Base-by-base conservation (phyloP, 2,329 filamentous ascomycete species). In the Aspergillus awamori region DNA sequence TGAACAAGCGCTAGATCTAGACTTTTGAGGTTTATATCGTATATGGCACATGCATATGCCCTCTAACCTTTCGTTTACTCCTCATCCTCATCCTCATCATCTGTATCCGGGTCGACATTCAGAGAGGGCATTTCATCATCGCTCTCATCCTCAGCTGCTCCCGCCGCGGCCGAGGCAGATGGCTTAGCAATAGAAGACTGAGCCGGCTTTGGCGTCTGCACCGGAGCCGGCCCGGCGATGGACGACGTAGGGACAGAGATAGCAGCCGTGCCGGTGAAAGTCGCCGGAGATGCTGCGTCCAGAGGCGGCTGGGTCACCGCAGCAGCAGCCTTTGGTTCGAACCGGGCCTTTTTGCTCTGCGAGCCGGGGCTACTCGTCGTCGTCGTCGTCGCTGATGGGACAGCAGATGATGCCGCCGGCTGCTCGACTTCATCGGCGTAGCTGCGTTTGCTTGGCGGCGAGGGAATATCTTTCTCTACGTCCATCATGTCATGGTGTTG, bases 91-190 rank as follows among this genome's bases (percentile, higher is more conserved):
- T 81, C 77, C 4, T 80, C 79, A 33, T 80, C 78, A 52, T 79
- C 78, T 4, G 79, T 80, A 64, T 81, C 80, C n/a, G 78, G 67
- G 17, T 79, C 79, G n/a, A 80, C 68, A 60, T 81, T 77, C 43
- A 84, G 71, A 30, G 78, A 75, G 2, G 82, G 82, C 63, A 83
- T 77, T 57, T 82, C 82, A 63, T 81, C 81, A 60, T 80, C 81
- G 61, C 78, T 81, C 33, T 77, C 77, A 54, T 79, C 77, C 28
- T 74, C 77, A 17, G 67, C 65, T 30, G 67, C 65, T 28, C 66
- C 65, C 4, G 60, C 39, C 39, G 52, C 48, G 38, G 62, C 47
- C 10, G 59, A 49, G 26, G 69, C 41, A 38, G 30, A 54, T 53
- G 52, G 38, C 15, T 57, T 57, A 5, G 51, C 36, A 33, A 13